Base-by-base conservation (phyloP, 2,329 filamentous ascomycete genomes). In the Aspergillus texensis region DNA sequence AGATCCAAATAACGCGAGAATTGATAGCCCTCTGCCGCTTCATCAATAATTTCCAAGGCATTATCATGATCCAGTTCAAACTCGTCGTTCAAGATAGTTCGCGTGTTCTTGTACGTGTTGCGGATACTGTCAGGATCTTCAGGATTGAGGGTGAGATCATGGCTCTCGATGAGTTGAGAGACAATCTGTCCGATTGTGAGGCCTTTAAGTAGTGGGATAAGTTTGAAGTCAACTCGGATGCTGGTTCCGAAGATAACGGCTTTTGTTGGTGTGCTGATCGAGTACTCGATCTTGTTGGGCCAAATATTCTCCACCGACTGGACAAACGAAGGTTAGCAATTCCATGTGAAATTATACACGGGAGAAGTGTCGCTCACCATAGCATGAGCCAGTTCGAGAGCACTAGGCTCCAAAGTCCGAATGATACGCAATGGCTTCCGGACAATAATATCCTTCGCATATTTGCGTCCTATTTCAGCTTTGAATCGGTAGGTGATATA, bases 251-350 rank as follows among this genome's bases (percentile, higher is more conserved):
- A 96, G 21, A 97, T 91, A 60, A 97, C 90, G 2, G 95, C 95
- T 81, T 97, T 97, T 73, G 93, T 94, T 0, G 95, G 94, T 12
- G 96, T 92, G 62, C 92, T 88, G 67, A 99, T 93, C 34, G 93
- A 94, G 80, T 99, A 99, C 76, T 96, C 92, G 71, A 98, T 87
- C 83, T 99, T 99, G 82, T 97, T 95, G 6, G 93, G 91, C 95
- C 95, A 99, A 67, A 96, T 91, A 74, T 97, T 97, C 78, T 97
- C 94, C 67, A 98, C 94, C 67, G 92, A 85, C 82, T 86, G 62
- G 26, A 60, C n/a, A 59, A 52, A 46, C 45, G 24, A 30, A 26
- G 21, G 66, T 74, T 57, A 73, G 70, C 41, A 52, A 57, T 28
- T 16, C 30, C 4, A 24, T 5, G 19, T 6, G 12, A 3, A 19